A percentile compares a stretch with the other conserved stretches of the same genome.
phyloP scores from a whole-genome alignment of 1,284 basidiomycete species.

The Trametes sp. region DNA sequence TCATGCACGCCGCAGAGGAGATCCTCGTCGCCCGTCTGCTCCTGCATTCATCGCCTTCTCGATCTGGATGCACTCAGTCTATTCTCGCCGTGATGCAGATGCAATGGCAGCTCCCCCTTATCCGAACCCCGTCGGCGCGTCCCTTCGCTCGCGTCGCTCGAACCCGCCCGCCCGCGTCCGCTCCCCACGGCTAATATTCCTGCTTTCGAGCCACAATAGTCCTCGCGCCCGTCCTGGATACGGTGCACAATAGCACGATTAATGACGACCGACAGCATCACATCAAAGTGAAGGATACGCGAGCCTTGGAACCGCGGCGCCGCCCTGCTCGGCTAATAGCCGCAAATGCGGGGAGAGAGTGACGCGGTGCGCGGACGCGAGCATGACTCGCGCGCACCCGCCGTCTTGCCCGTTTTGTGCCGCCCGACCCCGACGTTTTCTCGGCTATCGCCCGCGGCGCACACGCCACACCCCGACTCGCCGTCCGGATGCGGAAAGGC shows the following conservation, averaged over 20 bases:
- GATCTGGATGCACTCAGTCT: neutral
- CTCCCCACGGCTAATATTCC: constrained; percentile 13
- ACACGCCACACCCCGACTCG: constrained; percentile 6
- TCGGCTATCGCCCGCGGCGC: neutral
- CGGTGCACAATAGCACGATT: constrained; percentile 20
- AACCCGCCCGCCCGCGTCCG: neutral
- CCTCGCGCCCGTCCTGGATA: constrained; percentile 6
- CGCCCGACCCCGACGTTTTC: neutral
- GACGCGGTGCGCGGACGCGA: neutral
- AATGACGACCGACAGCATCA: constrained; percentile 2
- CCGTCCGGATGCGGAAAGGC: constrained; percentile 5
- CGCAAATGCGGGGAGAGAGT: neutral
- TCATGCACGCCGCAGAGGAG: constrained; percentile 1
- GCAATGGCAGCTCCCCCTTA: neutral
- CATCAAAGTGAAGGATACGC: neutral
- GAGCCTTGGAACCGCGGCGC: neutral
- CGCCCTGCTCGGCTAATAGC: neutral
- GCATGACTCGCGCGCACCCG: constrained; percentile 17
- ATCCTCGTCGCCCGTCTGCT: neutral
- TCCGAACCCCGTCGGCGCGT: constrained; percentile 8
- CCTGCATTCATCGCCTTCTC: neutral
- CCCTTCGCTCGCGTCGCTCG: constrained; percentile 8
- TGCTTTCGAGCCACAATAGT: constrained; percentile 24
- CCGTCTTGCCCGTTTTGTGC: neutral
- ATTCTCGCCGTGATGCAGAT: neutral